Evolutionary conservation across 306 rosid genomes (phyloP), one percentile per base, ranked within the genome.

Genomic region (Quercus dentata): DNA sequence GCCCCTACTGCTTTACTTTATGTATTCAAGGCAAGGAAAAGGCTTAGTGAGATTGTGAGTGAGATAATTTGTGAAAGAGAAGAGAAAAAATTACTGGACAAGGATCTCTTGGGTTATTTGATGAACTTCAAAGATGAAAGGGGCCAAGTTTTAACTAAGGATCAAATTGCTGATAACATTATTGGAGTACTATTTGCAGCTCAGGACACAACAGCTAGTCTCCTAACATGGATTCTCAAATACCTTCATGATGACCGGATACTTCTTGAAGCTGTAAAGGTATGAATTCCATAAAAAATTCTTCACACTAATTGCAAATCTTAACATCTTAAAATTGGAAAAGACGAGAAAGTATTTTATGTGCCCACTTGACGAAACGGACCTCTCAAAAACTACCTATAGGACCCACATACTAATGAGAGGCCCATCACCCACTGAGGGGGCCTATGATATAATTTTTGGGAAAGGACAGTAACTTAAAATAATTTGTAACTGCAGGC

Each of bases 111-210:
- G 83, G 97, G 89, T 19, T 89, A 86, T 49, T 79, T 94, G 80
- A 81, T 90, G 83, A 89, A 80, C 70, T 91, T 65, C 87, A 83
- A 82, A 79, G 91, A 87, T 70, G 91, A 85, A 62, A 85, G 83
- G 63, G 88, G 92, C 5, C 54, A 84, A 56, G 68, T 20, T 6
- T 69, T 91, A 23, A 89, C 52, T 1, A 90, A 88, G 63, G 92
- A 90, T 10, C 92, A 94, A 82, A 90, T 92, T n/a, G 89, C 94
- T n/a, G 98, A 94, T 85, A 94, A 94, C 79, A 83, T 91, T 21
- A 91, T 92, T 70, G 98, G 98, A 54, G 97, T 92, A 15, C 81
- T 94, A 49, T 94, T 94, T 83, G 98, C 98, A 17, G 98, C 98
- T 54, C 97, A 92, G 75, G 98, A 94, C 83, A 94, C 98, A 25